A percentile compares a stretch with the other conserved stretches of the same genome.
Evolutionary conservation across 2,329 filamentous ascomycete species (phyloP).

Genomic region (Trichoderma cornu-damae): DNA sequence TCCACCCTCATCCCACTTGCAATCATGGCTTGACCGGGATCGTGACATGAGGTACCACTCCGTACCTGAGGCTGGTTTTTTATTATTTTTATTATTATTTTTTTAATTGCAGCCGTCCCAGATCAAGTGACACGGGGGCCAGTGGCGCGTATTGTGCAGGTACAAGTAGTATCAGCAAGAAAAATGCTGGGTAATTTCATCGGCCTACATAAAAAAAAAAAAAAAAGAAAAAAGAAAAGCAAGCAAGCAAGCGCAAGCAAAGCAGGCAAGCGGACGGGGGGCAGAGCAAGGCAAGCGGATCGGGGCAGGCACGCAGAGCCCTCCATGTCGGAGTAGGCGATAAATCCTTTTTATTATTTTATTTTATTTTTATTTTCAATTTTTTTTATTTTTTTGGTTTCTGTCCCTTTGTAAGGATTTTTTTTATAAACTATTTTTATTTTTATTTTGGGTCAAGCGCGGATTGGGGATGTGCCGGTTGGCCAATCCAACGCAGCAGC

Average conservation of each 20-base stretch:
- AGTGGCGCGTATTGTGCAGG: conserved; percentile 12
- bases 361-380: too few relatives aligned
- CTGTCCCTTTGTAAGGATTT: too few relatives aligned
- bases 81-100: too few relatives aligned
- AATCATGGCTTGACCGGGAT: conserved; percentile 12
- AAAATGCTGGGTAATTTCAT: conserved; percentile 14
- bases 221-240: too few relatives aligned
- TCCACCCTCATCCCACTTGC: neutral
- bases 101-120: conserved; percentile 18
- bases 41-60: too few relatives aligned
- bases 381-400: too few relatives aligned
- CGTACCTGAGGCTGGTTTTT: neutral
- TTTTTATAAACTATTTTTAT: too few relatives aligned
- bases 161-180: conserved; percentile 5
- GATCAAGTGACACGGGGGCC: conserved; percentile 11
- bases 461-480: too few relatives aligned
- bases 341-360: neutral
- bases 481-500: neutral
- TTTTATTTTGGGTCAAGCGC: neutral
- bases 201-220: neutral
- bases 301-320: neutral
- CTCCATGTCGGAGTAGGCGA: conserved; percentile 6
- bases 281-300: too few relatives aligned
- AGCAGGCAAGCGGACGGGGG: neutral
- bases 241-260: neutral